Evolutionary conservation across 2,329 filamentous ascomycete genomes (phyloP).

Genomic region (Gliomastix tumulicola): DNA sequence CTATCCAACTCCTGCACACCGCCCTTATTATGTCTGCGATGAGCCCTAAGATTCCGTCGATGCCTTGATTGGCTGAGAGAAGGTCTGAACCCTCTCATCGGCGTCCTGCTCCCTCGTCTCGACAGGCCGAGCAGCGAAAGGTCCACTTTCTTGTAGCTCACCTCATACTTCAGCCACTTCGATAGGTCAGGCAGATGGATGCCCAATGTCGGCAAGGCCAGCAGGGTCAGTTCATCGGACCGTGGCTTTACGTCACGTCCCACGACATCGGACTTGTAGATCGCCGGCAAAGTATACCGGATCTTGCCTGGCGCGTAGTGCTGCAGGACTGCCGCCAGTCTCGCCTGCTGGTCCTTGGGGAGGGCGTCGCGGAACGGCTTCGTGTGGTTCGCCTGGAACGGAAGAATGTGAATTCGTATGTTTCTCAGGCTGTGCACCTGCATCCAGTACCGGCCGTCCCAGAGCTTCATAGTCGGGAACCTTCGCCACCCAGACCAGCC

Average conservation of each 20-base stretch:
- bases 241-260: too few relatives aligned
- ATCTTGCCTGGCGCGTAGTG: conserved; percentile 46
- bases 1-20: too few relatives aligned
- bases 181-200: conserved; percentile 37
- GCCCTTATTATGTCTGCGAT: too few relatives aligned
- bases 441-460: conserved; percentile 59
- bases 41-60: too few relatives aligned
- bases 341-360: conserved; percentile 15
- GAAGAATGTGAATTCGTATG: conserved; percentile 29
- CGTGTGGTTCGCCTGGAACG: conserved; percentile 34
- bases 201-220: conserved; percentile 47
- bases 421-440: background rate
- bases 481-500: conserved; percentile 17
- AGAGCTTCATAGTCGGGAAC: conserved; percentile 31
- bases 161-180: conserved; percentile 40
- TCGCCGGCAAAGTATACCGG: conserved; percentile 46
- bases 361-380: conserved; percentile 42
- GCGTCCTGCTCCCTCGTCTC: background rate
- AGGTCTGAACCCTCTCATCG: background rate
- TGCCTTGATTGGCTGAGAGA: background rate
- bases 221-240: conserved; percentile 30
- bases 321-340: conserved; percentile 35
- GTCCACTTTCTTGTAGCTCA: conserved; percentile 44
- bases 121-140: conserved; percentile 13
- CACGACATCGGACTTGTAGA: conserved; percentile 37